Base-by-base conservation (phyloP, 2,329 filamentous ascomycete genomes). In the Xylaria digitata region DNA sequence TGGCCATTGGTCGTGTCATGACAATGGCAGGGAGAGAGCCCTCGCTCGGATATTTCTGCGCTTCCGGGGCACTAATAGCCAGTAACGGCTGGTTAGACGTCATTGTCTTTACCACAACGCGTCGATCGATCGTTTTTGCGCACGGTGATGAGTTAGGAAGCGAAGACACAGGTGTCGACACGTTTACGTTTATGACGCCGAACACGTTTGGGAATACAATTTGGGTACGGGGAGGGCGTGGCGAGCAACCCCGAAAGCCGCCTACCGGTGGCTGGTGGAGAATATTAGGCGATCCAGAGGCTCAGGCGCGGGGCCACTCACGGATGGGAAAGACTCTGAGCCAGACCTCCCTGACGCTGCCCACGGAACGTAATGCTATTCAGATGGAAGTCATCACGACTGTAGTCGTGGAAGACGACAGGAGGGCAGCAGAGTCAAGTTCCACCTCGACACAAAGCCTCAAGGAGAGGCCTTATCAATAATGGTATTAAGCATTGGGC, bases 1-100 rank as follows among this genome's bases (percentile, higher is more conserved):
- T 92, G 0, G 89, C 89, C 4, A 82, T 86, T 0, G 88, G 89
- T 15, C 86, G 90, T 66, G 88, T 92, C 73, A 84, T 85, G 17
- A 84, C 84, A 21, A 90, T 92, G 85, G 83, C 85, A 0, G 85
- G 86, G 0, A 78, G 80, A 9, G 56, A 79, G 0, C 81, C 88
- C 3, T 82, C 85, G 0, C 79, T 87, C 0, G 78, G 75, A 0
- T 89, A 87, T 74, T 89, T 88, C 74, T 85, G 84, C 73, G 82
- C 88, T 11, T 86, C 88, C 0, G 88, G 87, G 1, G 81, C 82
- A 1, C 83, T 90, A 77, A 86, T 90, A 37, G 83, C 84, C 0
- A 84, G 81, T 34, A 87, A 87, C 63, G 86, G 86, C 9, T 85
- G 82, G 77, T 78, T 87, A 7, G 86, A 88, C 67, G 85, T 86